Percentiles rank a stretch among this genome's conserved stretches.
Conservation (phyloP, 2,329 filamentous ascomycete genomes). For the Hypoxylon sp. region DNA sequence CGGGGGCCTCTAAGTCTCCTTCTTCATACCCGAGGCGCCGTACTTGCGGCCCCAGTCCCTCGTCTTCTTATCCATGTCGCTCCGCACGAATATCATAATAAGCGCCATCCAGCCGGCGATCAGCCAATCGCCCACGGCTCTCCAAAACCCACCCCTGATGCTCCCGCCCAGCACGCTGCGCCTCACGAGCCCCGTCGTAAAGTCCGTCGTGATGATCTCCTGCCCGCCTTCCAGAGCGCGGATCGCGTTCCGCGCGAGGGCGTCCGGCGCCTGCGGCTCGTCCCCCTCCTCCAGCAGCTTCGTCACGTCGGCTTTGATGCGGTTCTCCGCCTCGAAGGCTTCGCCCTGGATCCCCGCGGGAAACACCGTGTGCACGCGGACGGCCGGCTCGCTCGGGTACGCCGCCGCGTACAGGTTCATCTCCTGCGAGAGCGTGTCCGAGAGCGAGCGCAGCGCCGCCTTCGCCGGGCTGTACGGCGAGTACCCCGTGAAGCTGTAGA, state of each 20-base stretch:
- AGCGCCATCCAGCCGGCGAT: conserved; percentile 55
- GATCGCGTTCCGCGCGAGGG: conserved; percentile 72
- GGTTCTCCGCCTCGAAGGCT: conserved; percentile 60
- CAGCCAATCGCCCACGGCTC: conserved; percentile 53
- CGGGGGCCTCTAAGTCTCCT: conserved; percentile 1
- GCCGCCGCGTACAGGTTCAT: conserved; percentile 56
- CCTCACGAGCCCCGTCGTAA: conserved; percentile 72
- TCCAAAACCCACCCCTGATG: conserved; percentile 52
- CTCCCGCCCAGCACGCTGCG: conserved; percentile 56
- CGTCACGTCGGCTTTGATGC: conserved; percentile 58
- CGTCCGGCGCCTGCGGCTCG: conserved; percentile 63
- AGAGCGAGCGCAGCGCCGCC: conserved; percentile 75
- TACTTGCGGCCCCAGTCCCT: conserved; percentile 54
- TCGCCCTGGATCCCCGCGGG: conserved; percentile 76
- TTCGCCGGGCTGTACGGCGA: conserved; percentile 76
- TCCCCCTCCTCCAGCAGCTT: conserved; percentile 58
- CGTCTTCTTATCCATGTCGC: conserved; percentile 59
- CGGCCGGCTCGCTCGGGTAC: conserved; percentile 47
- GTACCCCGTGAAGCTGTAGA: conserved; percentile 75
- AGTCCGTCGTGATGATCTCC: conserved; percentile 74
- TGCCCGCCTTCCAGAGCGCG: conserved; percentile 73
- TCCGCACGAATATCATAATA: conserved; percentile 57
- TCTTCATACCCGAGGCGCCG: conserved; percentile 45
- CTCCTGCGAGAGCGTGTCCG: conserved; percentile 76
- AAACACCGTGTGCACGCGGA: conserved; percentile 76